A percentile compares a stretch with the other conserved stretches of the same genome.
Evolutionary conservation across 75 land plant species (phyloP).

Genomic region (Selaginella moellendorffii): DNA sequence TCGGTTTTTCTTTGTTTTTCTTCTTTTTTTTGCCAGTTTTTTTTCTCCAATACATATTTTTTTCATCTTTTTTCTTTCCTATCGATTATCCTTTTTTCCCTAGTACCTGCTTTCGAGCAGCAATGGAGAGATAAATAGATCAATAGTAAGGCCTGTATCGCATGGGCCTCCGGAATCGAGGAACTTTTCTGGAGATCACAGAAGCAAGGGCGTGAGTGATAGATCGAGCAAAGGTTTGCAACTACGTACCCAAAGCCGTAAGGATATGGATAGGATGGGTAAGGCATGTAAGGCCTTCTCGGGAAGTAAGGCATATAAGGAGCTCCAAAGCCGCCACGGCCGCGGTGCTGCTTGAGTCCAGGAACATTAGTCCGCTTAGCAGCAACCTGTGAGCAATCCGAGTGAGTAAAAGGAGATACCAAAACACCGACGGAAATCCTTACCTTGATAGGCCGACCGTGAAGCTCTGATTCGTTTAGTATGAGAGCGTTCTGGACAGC

Average conservation of each 20-base stretch:
- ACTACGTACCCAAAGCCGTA: background rate
- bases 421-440: background rate
- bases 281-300: conserved; percentile 9
- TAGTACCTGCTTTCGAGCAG: too few species aligned
- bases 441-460: conserved; percentile 5
- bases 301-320: background rate
- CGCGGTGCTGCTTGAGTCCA: background rate
- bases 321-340: conserved; percentile 3
- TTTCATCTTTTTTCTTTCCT: background rate
- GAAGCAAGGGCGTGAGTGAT: background rate
- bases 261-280: conserved; percentile 5
- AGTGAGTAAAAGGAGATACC: background rate
- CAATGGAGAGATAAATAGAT: background rate
- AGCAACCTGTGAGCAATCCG: background rate
- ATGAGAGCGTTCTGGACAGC: conserved; percentile 1
- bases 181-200: background rate
- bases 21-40: background rate
- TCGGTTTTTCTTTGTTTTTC: background rate
- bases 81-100: background rate
- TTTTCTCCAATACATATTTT: background rate
- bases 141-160: conserved; percentile 7
- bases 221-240: background rate
- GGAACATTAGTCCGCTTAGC: conserved; percentile 3
- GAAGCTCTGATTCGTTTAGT: conserved; percentile 5
- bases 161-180: background rate